A percentile compares a stretch with the other conserved stretches of the same genome.
These are phyloP conservation scores for Mortierella sp. DNA, from an alignment of 371 early-diverging fungal genomes.

Conservation along the genomic window DNA sequence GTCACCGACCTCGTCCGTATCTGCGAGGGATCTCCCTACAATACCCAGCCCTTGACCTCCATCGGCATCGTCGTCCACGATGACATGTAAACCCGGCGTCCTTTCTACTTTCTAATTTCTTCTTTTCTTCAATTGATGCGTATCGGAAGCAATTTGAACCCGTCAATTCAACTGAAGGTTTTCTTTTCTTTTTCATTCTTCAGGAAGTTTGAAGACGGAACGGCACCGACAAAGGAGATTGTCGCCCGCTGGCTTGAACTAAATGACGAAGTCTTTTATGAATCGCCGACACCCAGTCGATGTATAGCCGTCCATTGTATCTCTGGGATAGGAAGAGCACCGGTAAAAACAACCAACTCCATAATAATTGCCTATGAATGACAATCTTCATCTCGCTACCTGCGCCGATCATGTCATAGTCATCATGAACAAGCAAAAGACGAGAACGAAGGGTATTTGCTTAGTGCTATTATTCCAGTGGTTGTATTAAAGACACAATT, in stretches of 20 bases:
- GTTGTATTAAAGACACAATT: neutral
- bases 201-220: conserved; percentile 73
- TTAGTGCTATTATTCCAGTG: too few relatives aligned
- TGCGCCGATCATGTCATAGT: conserved; percentile 1
- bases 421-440: neutral
- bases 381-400: too few relatives aligned
- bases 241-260: conserved; percentile 61
- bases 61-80: conserved; percentile 69
- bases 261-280: conserved; percentile 55
- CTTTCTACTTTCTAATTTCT: neutral
- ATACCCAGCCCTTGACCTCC: conserved; percentile 58
- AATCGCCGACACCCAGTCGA: conserved; percentile 24
- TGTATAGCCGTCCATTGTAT: conserved; percentile 80
- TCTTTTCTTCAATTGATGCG: neutral
- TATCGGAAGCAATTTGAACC: neutral
- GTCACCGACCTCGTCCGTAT: conserved; percentile 70
- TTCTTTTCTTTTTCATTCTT: neutral
- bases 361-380: too few relatives aligned
- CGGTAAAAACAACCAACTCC: conserved; percentile 57
- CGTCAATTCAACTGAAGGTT: neutral
- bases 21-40: conserved; percentile 68
- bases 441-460: too few relatives aligned
- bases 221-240: conserved; percentile 58
- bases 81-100: conserved; percentile 60
- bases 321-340: conserved; percentile 80